Evolutionary conservation across 768 basidiomycete genomes (phyloP).

Genomic region (Naganishia friedmannii): DNA sequence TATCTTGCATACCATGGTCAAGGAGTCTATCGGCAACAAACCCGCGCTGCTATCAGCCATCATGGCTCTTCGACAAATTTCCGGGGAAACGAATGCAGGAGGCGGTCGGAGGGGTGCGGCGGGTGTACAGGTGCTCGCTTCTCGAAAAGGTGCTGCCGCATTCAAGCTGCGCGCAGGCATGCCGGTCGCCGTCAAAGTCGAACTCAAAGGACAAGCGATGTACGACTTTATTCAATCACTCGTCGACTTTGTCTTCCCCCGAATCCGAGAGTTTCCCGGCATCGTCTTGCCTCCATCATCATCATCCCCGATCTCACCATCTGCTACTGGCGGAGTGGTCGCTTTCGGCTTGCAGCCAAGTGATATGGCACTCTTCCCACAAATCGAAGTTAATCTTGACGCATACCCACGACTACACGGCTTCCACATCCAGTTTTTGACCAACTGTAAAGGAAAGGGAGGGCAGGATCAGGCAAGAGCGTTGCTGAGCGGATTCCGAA

Average conservation of each 20-base stretch:
- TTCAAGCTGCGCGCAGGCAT: conserved; percentile 77
- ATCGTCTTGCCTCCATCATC: conserved; percentile 72
- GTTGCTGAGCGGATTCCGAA: conserved; percentile 82
- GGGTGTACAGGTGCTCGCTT: conserved; percentile 68
- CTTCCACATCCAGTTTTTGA: conserved; percentile 91
- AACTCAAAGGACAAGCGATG: conserved; percentile 85
- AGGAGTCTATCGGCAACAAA: conserved; percentile 70
- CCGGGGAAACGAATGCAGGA: conserved; percentile 72
- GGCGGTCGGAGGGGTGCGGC: conserved; percentile 67
- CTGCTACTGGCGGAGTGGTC: conserved; percentile 80
- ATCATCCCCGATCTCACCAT: conserved; percentile 64
- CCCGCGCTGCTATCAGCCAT: conserved; percentile 74
- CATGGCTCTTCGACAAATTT: conserved; percentile 80
- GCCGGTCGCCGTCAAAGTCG: conserved; percentile 84
- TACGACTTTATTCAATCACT: conserved; percentile 86
- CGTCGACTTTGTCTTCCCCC: conserved; percentile 90
- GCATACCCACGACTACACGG: conserved; percentile 80
- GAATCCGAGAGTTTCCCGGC: conserved; percentile 84
- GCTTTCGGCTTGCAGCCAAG: conserved; percentile 77
- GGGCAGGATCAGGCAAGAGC: conserved; percentile 86
- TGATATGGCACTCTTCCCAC: conserved; percentile 88
- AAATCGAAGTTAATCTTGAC: conserved; percentile 91
- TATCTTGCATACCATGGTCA: conserved; percentile 79
- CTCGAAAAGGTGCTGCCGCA: conserved; percentile 63
- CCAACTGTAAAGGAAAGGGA: conserved; percentile 79